A percentile compares a stretch with the other conserved stretches of the same genome.
These are phyloP conservation scores for Albizia julibrissin DNA, from an alignment of 306 rosid genomes.

Conservation along the genomic window DNA sequence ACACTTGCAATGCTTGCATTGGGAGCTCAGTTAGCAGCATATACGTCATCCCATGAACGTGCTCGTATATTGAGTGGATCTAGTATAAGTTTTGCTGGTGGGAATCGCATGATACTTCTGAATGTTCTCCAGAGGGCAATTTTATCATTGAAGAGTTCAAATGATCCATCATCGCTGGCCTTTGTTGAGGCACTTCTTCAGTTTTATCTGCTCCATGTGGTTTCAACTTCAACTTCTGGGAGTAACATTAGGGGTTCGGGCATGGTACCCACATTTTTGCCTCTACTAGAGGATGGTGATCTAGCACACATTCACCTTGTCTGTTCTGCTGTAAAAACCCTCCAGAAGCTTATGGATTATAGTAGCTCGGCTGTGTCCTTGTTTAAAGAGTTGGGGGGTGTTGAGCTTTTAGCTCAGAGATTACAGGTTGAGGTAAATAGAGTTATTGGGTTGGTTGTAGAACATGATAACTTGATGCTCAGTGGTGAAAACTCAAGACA, in stretches of 20 bases:
- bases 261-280: slow-evolving; percentile 98
- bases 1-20: slow-evolving; percentile 96
- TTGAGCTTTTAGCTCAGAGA: slow-evolving; percentile 90
- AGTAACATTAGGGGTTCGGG: slow-evolving; percentile 91
- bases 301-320: slow-evolving; percentile 85
- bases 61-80: slow-evolving; percentile 91
- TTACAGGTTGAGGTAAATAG: slow-evolving; percentile 81
- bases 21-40: slow-evolving; percentile 98
- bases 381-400: slow-evolving; percentile 93
- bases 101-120: slow-evolving; percentile 88
- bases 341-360: slow-evolving; percentile 97
- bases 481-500: slow-evolving; percentile 74
- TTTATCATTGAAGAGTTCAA: slow-evolving; percentile 72
- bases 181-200: slow-evolving; percentile 98
- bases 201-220: slow-evolving; percentile 93
- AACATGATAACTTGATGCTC: slow-evolving; percentile 50
- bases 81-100: slow-evolving; percentile 90
- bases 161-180: slow-evolving; percentile 84
- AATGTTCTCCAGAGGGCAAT: slow-evolving; percentile 96
- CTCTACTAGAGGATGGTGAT: slow-evolving; percentile 94
- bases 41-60: slow-evolving; percentile 92
- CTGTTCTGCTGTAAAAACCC: slow-evolving; percentile 93
- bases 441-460: slow-evolving; percentile 67
- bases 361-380: slow-evolving; percentile 94
- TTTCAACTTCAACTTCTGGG: slow-evolving; percentile 92